A percentile compares a stretch with the other conserved stretches of the same genome.
Evolutionary conservation across 2,329 filamentous ascomycete species (phyloP).

Genomic region (Alternaria arbusti): DNA sequence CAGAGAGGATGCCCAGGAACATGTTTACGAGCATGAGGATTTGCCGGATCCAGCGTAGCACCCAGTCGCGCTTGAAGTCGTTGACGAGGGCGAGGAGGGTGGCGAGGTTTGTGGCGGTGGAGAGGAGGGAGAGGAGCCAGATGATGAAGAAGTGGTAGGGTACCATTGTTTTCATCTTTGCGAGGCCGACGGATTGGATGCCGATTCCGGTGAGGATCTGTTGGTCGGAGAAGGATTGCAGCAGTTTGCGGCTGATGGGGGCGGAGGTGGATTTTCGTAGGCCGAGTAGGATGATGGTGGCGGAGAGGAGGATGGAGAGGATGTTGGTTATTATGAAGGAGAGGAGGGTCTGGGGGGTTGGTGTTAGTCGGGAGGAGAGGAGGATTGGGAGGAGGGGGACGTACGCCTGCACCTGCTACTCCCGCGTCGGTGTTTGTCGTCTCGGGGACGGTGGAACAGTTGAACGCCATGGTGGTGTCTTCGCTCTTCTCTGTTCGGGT

Average conservation of each 20-base stretch:
- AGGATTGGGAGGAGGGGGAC: constrained; percentile 18
- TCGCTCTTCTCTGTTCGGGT: neutral
- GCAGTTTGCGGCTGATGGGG: constrained; percentile 66
- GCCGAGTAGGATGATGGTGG: constrained; percentile 64
- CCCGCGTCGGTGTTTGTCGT: constrained; percentile 60
- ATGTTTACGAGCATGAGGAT: constrained; percentile 71
- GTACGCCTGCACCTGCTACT: constrained; percentile 64
- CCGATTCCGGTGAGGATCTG: constrained; percentile 73
- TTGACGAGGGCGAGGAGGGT: constrained; percentile 69
- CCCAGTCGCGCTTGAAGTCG: constrained; percentile 71
- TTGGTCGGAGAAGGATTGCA: constrained; percentile 70
- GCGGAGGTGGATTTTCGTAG: constrained; percentile 54
- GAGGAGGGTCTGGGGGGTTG: constrained; percentile 57
- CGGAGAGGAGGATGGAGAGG: constrained; percentile 62
- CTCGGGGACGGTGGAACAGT: constrained; percentile 55
- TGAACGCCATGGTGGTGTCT: constrained; percentile 16
- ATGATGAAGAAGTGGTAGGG: constrained; percentile 75
- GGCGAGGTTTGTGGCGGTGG: constrained; percentile 70
- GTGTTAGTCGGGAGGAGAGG: neutral
- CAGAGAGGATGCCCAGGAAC: constrained; percentile 62
- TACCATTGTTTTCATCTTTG: constrained; percentile 64
- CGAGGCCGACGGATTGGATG: constrained; percentile 69
- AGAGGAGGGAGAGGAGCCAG: constrained; percentile 70
- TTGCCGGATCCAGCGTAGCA: constrained; percentile 70
- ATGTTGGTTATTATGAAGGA: constrained; percentile 71